phyloP scores from a whole-genome alignment of 768 basidiomycete genomes.

The Udeniomyces megalosporus region DNA sequence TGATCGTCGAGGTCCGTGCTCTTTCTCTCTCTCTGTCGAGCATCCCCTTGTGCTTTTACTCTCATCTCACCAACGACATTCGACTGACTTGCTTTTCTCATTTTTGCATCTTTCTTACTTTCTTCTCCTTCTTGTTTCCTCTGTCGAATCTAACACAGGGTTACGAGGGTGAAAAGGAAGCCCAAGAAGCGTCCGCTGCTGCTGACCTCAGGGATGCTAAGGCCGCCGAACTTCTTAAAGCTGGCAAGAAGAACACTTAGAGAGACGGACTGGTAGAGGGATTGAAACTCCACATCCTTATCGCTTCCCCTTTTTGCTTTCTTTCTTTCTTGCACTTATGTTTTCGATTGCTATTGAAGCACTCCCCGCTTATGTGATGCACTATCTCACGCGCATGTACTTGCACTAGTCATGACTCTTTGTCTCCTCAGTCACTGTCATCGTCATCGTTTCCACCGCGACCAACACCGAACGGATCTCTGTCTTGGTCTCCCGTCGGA shows the following conservation, averaged over 20 bases:
- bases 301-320: not conserved
- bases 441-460: no score
- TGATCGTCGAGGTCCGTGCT: conserved; percentile 26
- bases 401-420: no score
- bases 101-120: no score
- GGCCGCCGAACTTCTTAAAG: not conserved
- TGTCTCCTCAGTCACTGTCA: no score
- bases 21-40: not conserved
- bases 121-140: not conserved
- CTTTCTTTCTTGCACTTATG: not conserved
- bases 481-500: no score
- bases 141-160: conserved; percentile 1
- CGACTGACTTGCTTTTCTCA: no score
- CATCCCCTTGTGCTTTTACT: no score
- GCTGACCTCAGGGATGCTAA: not conserved
- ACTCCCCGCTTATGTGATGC: no score
- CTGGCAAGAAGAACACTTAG: not conserved
- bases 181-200: conserved; percentile 5
- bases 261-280: not conserved
- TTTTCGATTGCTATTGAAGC: not conserved
- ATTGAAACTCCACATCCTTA: not conserved
- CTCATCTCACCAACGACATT: not conserved
- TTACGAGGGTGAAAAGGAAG: conserved; percentile 16
- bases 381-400: no score
- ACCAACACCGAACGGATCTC: no score